Percentiles rank a stretch among this genome's conserved stretches.
Evolutionary conservation across 1,284 basidiomycete species (phyloP).

Genomic region (Papiliotrema nemorosa): DNA sequence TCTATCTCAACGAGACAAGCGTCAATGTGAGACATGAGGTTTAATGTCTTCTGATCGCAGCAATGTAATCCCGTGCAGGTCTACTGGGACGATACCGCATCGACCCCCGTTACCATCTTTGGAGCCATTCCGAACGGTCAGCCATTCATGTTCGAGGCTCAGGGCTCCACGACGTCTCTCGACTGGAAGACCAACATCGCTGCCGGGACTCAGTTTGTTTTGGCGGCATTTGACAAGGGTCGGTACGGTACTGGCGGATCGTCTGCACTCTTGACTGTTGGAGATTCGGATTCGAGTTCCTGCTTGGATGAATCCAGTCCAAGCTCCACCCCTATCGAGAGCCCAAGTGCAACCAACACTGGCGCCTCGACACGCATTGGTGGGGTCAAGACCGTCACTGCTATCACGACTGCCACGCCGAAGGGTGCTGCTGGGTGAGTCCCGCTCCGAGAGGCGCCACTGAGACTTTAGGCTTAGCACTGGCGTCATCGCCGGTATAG

Average conservation of each 20-base stretch:
- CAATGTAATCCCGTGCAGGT: constrained; percentile 36
- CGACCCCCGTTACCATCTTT: constrained; percentile 30
- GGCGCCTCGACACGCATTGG: constrained; percentile 13
- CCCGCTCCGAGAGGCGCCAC: background rate
- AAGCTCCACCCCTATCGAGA: constrained; percentile 27
- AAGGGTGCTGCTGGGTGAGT: constrained; percentile 24
- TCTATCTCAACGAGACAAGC: constrained; percentile 34
- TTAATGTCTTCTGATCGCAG: background rate
- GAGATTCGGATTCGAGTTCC: constrained; percentile 12
- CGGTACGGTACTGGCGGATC: constrained; percentile 29
- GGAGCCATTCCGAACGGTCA: constrained; percentile 43
- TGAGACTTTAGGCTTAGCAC: constrained; percentile 18
- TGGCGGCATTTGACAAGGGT: constrained; percentile 33
- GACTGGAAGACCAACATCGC: constrained; percentile 38
- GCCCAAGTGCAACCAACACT: constrained; percentile 12
- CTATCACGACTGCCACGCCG: constrained; percentile 23
- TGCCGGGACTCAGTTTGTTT: constrained; percentile 29
- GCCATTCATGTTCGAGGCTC: constrained; percentile 23
- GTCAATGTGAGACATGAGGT: constrained; percentile 22
- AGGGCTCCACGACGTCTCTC: constrained; percentile 1
- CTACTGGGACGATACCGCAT: constrained; percentile 29
- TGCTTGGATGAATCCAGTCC: constrained; percentile 34
- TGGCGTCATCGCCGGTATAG: constrained; percentile 42
- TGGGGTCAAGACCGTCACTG: constrained; percentile 35
- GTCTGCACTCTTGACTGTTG: constrained; percentile 27